Evolutionary conservation across 1,139 yeast species (phyloP).

Genomic region (Magnusiomyces fungicola): DNA sequence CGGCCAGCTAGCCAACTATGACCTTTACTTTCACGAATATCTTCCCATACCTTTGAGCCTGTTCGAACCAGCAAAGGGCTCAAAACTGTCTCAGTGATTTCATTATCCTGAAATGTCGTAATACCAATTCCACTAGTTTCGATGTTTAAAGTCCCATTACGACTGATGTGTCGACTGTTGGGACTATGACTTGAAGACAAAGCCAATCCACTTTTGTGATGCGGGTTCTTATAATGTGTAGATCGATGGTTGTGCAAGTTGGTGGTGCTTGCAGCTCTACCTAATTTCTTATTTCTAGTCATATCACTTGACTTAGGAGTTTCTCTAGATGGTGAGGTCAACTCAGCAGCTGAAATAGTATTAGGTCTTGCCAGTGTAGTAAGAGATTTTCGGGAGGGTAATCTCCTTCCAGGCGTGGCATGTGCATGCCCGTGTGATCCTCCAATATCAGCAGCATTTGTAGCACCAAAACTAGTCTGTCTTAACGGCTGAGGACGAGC

Average conservation of each 20-base stretch:
- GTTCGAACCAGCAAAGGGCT: constrained; percentile 22
- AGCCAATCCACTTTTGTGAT: background rate
- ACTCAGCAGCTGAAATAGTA: background rate
- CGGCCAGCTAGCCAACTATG: constrained; percentile 24
- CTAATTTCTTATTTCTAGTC: background rate
- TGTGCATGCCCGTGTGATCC: background rate
- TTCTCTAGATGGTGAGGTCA: background rate
- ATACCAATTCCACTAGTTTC: background rate
- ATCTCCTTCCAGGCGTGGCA: constrained; percentile 3
- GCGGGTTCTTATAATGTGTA: background rate
- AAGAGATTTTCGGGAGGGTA: constrained; percentile 5
- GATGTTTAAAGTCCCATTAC: background rate
- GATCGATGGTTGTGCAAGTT: background rate
- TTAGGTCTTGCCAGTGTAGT: background rate
- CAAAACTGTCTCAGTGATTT: background rate
- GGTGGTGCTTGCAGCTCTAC: background rate
- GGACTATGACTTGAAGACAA: background rate
- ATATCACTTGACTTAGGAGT: background rate
- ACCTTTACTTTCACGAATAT: constrained; percentile 25
- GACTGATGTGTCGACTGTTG: background rate
- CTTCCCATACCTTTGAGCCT: constrained; percentile 27
- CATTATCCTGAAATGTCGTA: background rate
- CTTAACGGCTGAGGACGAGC: background rate
- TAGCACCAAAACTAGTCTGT: background rate
- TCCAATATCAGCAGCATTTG: background rate